Base-by-base conservation (phyloP, 139 green algal species). In the Diplosphaera chodatii region DNA sequence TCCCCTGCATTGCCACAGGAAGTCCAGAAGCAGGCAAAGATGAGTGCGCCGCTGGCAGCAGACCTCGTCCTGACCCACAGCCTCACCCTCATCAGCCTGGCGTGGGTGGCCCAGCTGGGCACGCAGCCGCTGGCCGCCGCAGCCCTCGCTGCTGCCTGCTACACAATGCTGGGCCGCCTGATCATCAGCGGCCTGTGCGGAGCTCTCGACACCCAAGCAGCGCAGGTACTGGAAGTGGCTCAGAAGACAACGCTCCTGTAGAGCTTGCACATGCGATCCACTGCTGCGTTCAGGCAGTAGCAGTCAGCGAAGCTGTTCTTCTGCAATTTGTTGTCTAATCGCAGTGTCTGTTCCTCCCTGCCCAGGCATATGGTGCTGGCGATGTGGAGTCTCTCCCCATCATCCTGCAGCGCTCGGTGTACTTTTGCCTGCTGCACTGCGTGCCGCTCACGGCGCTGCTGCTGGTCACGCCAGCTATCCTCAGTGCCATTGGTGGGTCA, bases 1-100 rank as follows among this genome's bases (percentile, higher is more conserved):
- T 48, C 37, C 37, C 37, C 37, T 13, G 10, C 37, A 48, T 27
- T 4, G 25, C 4, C 66, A 40, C 68, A 81, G 67, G 76, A 80
- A 32, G 8, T 80, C 0, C 18, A 2, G 18, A 40, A 64, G 22
- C 75, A 80, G 55, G 32, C 34, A 0, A 27, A n/a, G 25, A 48
- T 80, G 28, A 66, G 62, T 3, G 64, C 32, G 1, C 75, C 75
- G 1, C 64, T 80, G 28, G 64, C 34, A 0, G 31, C 71, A 16
- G 71, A 76, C 59, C 29, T 80, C 4, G 66, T 76, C 4, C 56
- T 68, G 4, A 80, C 75, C 55, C 75, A 80, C n/a, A 65, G 30
- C 0, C 30, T 76, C 0, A 68, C 67, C 27, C 68, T 75, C 3
- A 63, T 78, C 55, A 68, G 40, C 56, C 73, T 78, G 2, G 37